Evolutionary conservation across 768 basidiomycete species (phyloP), one percentile per base, ranked within the genome.

Genomic region (Boletus huronensis): DNA sequence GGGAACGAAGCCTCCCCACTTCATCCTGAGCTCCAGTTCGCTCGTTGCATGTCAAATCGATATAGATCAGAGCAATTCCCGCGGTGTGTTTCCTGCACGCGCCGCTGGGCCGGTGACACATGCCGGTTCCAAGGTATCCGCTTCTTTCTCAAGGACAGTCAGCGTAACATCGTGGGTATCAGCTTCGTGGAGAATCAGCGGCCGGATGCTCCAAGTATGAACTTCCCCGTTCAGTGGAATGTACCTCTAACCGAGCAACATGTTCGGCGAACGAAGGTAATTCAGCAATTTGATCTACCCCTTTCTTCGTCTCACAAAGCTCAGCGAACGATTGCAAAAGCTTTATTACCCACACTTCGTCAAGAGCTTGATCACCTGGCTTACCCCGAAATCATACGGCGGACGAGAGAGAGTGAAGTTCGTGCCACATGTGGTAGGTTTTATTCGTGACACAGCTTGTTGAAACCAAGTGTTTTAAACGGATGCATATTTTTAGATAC

Each of bases 61-160:
- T 91, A 90, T 67, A 81, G 81, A 57, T 72, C 75, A 41, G 87
- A 90, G 59, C 76, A 79, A 48, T 88, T 90, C 69, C 87, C 89
- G 38, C 84, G 87, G 14, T 92, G 90, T 63, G 86, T 91, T 34
- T 86, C 88, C 3, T 92, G 90, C 68, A 90, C 86, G 32, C 84
- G 90, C 39, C 85, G 90, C 23, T 91, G 90, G 89, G 88, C 88
- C 1, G 89, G 90, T 38, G 90, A 92, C 66, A 90, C 88, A 3
- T 92, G 90, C 65, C 84, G 90, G 25, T 92, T 92, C 71, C 90
- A 91, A 67, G 83, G 83, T n/a, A 87, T 92, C 58, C 82, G 90
- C 19, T 88, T 82, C 65, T 86, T 92, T 70, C 74, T 88, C 62
- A 83, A 86, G 57, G 82, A 88, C 55, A 58, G 70, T 38, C 74